These are phyloP conservation scores for Gonapodya sp. DNA, from an alignment of 192 early-diverging fungal species.

Conservation along the genomic window DNA sequence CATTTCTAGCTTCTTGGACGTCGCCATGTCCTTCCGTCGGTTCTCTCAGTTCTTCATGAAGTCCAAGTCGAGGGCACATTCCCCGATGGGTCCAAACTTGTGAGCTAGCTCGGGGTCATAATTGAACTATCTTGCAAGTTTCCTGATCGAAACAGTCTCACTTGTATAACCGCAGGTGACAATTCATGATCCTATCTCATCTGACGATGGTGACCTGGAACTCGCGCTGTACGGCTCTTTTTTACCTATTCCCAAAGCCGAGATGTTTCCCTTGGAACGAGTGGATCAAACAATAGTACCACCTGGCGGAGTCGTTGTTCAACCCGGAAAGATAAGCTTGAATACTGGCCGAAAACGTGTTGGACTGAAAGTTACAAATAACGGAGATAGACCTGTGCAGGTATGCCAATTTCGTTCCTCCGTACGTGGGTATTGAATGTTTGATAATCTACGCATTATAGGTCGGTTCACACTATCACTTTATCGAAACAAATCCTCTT, in stretches of 20 bases:
- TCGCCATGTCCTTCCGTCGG: conserved; percentile 68
- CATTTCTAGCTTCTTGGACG: conserved; percentile 59
- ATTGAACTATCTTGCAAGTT: too few species aligned
- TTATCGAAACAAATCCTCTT: conserved; percentile 80
- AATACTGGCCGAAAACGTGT: conserved; percentile 66
- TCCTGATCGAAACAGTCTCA: too few species aligned
- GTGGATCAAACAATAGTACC: conserved; percentile 23
- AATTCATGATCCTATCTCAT: conserved; percentile 81
- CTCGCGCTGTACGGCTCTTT: conserved; percentile 84
- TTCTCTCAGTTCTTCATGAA: conserved; percentile 58
- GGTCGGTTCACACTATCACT: conserved; percentile 95
- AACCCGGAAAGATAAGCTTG: conserved; percentile 57
- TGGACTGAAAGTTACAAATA: conserved; percentile 72
- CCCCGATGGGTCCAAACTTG: conserved; percentile 83
- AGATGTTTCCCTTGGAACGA: conserved; percentile 33
- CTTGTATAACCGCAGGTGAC: too few species aligned
- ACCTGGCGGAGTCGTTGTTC: conserved; percentile 60
- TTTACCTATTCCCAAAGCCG: conserved; percentile 60
- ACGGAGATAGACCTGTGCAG: conserved; percentile 89
- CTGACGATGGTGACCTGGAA: conserved; percentile 67
- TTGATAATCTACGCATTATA: conserved; percentile 18
- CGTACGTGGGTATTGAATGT: not conserved
- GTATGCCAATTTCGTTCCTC: conserved; percentile 36
- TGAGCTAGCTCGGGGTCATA: too few species aligned
- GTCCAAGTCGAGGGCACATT: conserved; percentile 92